These are phyloP conservation scores for Russula emetica DNA, from an alignment of 768 basidiomycete species.

Conservation along the genomic window DNA sequence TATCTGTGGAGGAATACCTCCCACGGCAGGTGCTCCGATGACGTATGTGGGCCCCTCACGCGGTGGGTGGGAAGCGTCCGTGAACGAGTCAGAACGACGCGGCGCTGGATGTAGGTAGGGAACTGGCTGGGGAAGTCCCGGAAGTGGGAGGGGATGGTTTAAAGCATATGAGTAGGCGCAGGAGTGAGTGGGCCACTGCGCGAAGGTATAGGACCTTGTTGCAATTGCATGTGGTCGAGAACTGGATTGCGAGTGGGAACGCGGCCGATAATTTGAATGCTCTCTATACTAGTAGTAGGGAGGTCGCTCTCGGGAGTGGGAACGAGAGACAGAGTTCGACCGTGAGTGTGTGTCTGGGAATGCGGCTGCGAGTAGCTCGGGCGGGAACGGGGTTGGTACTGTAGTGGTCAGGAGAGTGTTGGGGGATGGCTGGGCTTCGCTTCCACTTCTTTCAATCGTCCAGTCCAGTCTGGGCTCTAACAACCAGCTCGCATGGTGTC, in stretches of 20 bases:
- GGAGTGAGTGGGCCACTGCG: conserved; percentile 20
- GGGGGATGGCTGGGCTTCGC: conserved; percentile 1
- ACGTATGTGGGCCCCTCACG: conserved; percentile 20
- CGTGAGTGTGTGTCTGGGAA: conserved; percentile 19
- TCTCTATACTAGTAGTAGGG: conserved; percentile 6
- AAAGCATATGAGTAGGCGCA: conserved; percentile 26
- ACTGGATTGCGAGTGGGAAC: conserved; percentile 15
- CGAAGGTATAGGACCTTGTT: background rate
- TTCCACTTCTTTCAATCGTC: too few relatives aligned
- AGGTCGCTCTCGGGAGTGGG: conserved; percentile 3
- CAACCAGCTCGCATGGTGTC: too few relatives aligned
- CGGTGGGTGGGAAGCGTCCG: conserved; percentile 23
- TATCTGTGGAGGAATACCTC: conserved; percentile 6
- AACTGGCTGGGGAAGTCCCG: conserved; percentile 14
- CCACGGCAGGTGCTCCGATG: conserved; percentile 13
- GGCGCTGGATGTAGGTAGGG: background rate
- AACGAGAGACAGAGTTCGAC: conserved; percentile 14
- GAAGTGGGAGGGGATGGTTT: conserved; percentile 4
- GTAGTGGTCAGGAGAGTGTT: background rate
- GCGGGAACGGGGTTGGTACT: conserved; percentile 15
- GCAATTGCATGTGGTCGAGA: conserved; percentile 10
- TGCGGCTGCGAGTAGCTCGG: conserved; percentile 7
- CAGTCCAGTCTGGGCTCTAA: too few relatives aligned
- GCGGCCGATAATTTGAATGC: background rate
- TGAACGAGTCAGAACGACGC: conserved; percentile 21